Evolutionary conservation across 345 rosid species (phyloP).

Genomic region (Euphorbia pulcherrima): DNA sequence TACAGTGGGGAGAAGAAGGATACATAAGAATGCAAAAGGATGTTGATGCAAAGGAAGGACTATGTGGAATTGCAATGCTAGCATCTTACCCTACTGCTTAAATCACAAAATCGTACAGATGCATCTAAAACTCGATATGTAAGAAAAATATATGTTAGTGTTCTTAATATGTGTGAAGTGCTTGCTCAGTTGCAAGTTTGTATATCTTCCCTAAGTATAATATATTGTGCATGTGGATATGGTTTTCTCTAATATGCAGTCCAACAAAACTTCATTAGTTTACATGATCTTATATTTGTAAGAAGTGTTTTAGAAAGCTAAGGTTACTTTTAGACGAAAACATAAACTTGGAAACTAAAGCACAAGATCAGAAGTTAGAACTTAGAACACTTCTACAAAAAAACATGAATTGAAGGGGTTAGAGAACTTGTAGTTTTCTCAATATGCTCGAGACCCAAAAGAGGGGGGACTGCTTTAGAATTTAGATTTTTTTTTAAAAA

Average conservation of each 20-base stretch:
- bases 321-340: background rate
- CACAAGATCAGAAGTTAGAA: no score
- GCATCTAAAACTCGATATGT: background rate
- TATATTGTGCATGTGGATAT: conserved; percentile 6
- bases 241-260: background rate
- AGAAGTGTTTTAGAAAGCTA: background rate
- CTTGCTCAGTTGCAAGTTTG: background rate
- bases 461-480: no score
- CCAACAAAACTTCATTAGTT: background rate
- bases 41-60: conserved; percentile 29
- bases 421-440: no score
- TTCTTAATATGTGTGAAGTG: background rate
- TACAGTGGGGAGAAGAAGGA: conserved; percentile 34
- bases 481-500: no score
- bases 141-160: background rate
- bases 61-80: conserved; percentile 38
- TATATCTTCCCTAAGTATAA: background rate
- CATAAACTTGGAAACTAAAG: background rate
- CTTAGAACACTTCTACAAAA: no score
- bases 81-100: conserved; percentile 33
- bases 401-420: no score
- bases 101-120: background rate
- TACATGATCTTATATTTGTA: background rate
- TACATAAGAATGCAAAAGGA: conserved; percentile 36
- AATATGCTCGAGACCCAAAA: no score